Evolutionary conservation across 306 rosid species (phyloP), one percentile per base, ranked within the genome.

Genomic region (Cucumis cinereus): DNA sequence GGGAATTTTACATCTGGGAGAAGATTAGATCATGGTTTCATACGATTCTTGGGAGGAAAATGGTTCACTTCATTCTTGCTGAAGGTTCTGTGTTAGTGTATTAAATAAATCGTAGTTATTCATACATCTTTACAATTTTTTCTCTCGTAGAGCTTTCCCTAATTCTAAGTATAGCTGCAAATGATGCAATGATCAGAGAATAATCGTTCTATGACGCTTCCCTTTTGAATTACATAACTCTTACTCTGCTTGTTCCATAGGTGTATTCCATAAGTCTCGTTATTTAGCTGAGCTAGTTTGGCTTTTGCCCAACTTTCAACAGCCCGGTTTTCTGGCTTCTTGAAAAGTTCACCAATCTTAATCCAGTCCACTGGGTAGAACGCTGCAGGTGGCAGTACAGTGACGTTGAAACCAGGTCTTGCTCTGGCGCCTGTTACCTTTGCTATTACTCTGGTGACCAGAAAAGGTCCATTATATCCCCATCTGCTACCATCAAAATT

Each of bases 381-480:
- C 11, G 96, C 91, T 83, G 76, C 33, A 0, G 89, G 89, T 15
- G 88, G 83, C 79, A 90, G 74, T 6, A 89, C 63, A 5, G 86
- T 86, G 24, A 90, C 80, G 64, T 88, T 81, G 24, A 74, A 77
- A 24, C 70, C 88, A 16, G 83, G 81, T 9, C 52, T 61, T 12
- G 73, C 64, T 54, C 77, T 76, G 10, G 82, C 59, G 54, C 83
- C 73, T 11, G 52, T 47, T 70, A 47, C 16, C 75, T 47, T 88
- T 78, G 52, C 54, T 35, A 88, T 89, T 55, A 94, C 97, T 78
- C 95, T 87, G 0, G 98, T 86, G 60, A 94, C 95, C 75, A 94
- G 62, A 81, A 90, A 90, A 3, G 99, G 97, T 71, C 96, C 99
- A 76, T 94, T 94, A 62, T 88, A 81, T 22, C 97, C 98, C 97